Percentiles rank a stretch among this genome's conserved stretches.
Evolutionary conservation across 2,329 filamentous ascomycete species (phyloP).

Genomic region (Ophiocordyceps robertsii): DNA sequence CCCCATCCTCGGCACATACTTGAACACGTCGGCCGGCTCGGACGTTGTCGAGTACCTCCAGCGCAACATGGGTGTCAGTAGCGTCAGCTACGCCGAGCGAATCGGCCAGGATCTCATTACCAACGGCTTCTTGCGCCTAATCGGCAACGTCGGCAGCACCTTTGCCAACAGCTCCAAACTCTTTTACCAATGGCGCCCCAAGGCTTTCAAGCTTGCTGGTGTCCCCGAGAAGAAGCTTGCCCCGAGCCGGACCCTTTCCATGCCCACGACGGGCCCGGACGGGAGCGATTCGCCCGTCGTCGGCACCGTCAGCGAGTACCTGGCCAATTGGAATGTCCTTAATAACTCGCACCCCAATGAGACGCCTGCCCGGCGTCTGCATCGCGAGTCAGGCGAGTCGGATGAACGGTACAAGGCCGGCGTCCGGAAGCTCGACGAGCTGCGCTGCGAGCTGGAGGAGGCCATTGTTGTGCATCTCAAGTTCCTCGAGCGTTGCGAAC

Average conservation of each 20-base stretch:
- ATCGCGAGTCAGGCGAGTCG: slow-evolving; percentile 76
- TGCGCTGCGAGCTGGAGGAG: slow-evolving; percentile 91
- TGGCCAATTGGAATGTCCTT: slow-evolving; percentile 85
- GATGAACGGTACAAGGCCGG: slow-evolving; percentile 88
- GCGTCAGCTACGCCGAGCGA: slow-evolving; percentile 79
- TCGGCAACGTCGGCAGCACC: slow-evolving; percentile 87
- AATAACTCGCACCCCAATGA: slow-evolving; percentile 80
- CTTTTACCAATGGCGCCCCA: slow-evolving; percentile 94
- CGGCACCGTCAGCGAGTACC: slow-evolving; percentile 73
- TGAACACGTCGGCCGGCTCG: slow-evolving; percentile 80
- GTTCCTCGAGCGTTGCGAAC: slow-evolving; percentile 93
- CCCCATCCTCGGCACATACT: slow-evolving; percentile 85
- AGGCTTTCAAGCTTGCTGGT: slow-evolving; percentile 77
- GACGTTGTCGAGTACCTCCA: slow-evolving; percentile 96
- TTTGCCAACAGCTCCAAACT: slow-evolving; percentile 97
- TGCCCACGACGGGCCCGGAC: slow-evolving; percentile 45
- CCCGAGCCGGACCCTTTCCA: slow-evolving; percentile 61
- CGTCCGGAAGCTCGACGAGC: slow-evolving; percentile 74
- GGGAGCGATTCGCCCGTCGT: slow-evolving; percentile 62
- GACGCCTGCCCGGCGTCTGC: slow-evolving; percentile 72
- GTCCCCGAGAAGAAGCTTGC: slow-evolving; percentile 76
- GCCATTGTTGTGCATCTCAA: slow-evolving; percentile 83
- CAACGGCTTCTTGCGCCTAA: slow-evolving; percentile 74
- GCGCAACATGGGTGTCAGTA: slow-evolving; percentile 70
- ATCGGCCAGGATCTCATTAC: slow-evolving; percentile 88